A percentile compares a stretch with the other conserved stretches of the same genome.
phyloP scores from a whole-genome alignment of 1,139 yeast species.

The Pichia cactophila region DNA sequence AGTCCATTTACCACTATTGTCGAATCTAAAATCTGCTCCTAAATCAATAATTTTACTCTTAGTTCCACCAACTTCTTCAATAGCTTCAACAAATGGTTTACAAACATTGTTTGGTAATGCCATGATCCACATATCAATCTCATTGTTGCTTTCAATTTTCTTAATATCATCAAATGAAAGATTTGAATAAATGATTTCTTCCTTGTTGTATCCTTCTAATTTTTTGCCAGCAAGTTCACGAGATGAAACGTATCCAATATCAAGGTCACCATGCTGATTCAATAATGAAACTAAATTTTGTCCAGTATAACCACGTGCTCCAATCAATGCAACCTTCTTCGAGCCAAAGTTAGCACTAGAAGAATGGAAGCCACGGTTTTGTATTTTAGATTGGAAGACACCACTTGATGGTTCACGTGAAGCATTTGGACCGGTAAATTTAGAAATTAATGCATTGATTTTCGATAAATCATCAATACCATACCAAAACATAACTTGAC shows the following conservation, averaged over 20 bases:
- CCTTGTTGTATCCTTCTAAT: conserved; percentile 79
- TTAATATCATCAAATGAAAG: conserved; percentile 81
- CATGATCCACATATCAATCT: conserved; percentile 97
- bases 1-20: conserved; percentile 77
- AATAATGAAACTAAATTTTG: conserved; percentile 84
- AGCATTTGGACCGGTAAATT: conserved; percentile 36
- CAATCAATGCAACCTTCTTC: conserved; percentile 82
- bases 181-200: conserved; percentile 72
- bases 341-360: conserved; percentile 17
- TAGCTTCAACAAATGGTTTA: conserved; percentile 93
- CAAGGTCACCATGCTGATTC: conserved; percentile 80
- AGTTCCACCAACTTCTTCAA: conserved; percentile 52
- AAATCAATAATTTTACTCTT: conserved; percentile 80
- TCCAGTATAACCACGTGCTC: conserved; percentile 98
- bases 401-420: conserved; percentile 27
- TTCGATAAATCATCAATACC: conserved; percentile 64
- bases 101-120: conserved; percentile 98
- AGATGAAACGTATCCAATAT: conserved; percentile 87
- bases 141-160: conserved; percentile 63
- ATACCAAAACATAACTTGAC: conserved; percentile 90
- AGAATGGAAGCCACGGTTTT: conserved; percentile 30
- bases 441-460: conserved; percentile 57
- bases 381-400: conserved; percentile 23
- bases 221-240: conserved; percentile 88
- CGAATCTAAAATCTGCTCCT: conserved; percentile 94